Percentiles rank a stretch among this genome's conserved stretches.
Evolutionary conservation across 2,329 filamentous ascomycete species (phyloP).

Genomic region (Penicillium hesseltinei): DNA sequence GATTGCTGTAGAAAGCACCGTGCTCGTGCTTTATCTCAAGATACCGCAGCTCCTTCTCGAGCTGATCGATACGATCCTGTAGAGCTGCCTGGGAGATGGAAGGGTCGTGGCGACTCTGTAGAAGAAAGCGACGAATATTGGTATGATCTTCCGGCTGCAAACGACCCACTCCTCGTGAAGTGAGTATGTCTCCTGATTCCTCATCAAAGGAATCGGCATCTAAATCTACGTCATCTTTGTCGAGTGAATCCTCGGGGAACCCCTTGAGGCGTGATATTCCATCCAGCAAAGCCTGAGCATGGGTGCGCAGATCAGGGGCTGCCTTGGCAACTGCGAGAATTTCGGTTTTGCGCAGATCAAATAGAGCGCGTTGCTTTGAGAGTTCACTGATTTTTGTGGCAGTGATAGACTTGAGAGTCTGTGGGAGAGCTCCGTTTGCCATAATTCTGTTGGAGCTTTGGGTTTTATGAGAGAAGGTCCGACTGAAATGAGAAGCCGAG

Average conservation of each 20-base stretch:
- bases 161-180: slow-evolving; percentile 22
- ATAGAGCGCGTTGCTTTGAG: slow-evolving; percentile 51
- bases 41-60: slow-evolving; percentile 50
- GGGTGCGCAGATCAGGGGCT: slow-evolving; percentile 30
- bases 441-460: slow-evolving; percentile 18
- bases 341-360: slow-evolving; percentile 47
- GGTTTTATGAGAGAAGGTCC: background rate
- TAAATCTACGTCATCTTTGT: slow-evolving; percentile 34
- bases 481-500: background rate
- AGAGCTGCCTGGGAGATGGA: slow-evolving; percentile 52
- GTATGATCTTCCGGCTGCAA: slow-evolving; percentile 29
- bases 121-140: slow-evolving; percentile 53
- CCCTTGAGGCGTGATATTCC: slow-evolving; percentile 41
- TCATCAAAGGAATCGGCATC: slow-evolving; percentile 13
- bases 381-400: slow-evolving; percentile 58
- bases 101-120: slow-evolving; percentile 55
- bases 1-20: slow-evolving; percentile 55
- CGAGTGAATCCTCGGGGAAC: slow-evolving; percentile 35
- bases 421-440: slow-evolving; percentile 44
- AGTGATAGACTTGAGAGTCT: slow-evolving; percentile 56
- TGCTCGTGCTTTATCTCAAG: slow-evolving; percentile 56
- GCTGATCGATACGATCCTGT: slow-evolving; percentile 46
- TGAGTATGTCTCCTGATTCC: slow-evolving; percentile 26
- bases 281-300: slow-evolving; percentile 36
- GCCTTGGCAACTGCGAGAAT: slow-evolving; percentile 38